phyloP scores from a whole-genome alignment of 306 rosid species.

The Prunus mongolica region DNA sequence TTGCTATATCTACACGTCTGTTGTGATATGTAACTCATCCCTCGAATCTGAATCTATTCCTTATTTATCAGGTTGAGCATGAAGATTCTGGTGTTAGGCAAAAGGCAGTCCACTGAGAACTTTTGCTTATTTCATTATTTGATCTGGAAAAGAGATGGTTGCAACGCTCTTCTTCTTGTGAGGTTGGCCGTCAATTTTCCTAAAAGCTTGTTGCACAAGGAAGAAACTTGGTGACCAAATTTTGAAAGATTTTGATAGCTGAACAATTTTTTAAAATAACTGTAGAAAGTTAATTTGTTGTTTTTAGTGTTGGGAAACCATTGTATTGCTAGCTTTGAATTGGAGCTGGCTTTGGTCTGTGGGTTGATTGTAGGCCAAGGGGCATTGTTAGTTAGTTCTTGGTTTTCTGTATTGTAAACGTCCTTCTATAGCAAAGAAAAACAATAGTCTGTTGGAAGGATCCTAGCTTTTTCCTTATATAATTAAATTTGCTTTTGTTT shows the following conservation, averaged over 20 bases:
- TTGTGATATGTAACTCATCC: not conserved
- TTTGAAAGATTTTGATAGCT: not conserved
- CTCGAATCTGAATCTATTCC: not conserved
- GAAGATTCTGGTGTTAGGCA: slow-evolving; percentile 53
- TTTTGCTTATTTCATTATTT: not conserved
- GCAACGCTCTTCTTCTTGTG: not conserved
- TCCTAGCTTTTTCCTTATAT: too few relatives aligned
- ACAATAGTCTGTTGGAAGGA: too few relatives aligned
- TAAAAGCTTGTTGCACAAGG: not conserved
- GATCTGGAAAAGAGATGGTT: not conserved
- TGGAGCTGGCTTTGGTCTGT: too few relatives aligned
- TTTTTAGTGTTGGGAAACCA: not conserved
- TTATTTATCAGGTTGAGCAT: slow-evolving; percentile 37
- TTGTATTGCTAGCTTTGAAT: too few relatives aligned
- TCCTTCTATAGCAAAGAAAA: too few relatives aligned
- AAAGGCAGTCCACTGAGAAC: slow-evolving; percentile 41
- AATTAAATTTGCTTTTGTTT: too few relatives aligned
- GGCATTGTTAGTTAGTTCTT: too few relatives aligned
- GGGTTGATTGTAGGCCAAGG: too few relatives aligned
- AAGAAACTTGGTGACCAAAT: slow-evolving; percentile 1
- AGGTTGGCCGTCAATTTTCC: not conserved
- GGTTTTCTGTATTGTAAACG: too few relatives aligned
- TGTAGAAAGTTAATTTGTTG: not conserved
- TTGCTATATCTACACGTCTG: not conserved
- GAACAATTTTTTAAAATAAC: not conserved